Conservation (phyloP, 169 alveolate species). For the Perkinsus marinus region DNA sequence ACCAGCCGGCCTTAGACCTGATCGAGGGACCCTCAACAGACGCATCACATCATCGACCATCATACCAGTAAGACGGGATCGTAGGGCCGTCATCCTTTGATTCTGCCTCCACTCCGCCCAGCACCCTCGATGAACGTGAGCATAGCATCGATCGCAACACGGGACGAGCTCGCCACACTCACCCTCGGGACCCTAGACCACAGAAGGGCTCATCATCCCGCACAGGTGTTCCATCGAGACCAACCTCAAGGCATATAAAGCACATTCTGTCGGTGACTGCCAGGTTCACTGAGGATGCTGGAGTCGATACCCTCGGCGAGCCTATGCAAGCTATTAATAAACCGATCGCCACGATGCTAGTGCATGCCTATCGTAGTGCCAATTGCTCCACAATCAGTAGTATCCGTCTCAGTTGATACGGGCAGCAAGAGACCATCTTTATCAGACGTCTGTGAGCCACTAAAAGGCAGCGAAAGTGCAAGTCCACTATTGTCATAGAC, state of each 20-base stretch:
- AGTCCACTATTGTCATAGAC: too few species aligned
- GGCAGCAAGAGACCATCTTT: background rate
- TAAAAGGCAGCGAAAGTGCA: too few species aligned
- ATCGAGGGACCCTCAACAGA: background rate
- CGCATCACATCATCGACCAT: background rate
- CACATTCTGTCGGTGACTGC: too few species aligned
- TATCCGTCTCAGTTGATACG: background rate
- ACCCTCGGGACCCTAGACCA: background rate
- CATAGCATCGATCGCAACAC: background rate
- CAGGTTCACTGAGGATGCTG: background rate
- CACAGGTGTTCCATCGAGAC: too few species aligned
- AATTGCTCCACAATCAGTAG: background rate
- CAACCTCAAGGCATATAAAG: too few species aligned
- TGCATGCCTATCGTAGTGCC: background rate
- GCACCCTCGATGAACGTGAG: background rate
- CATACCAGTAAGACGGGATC: background rate
- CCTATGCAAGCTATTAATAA: background rate
- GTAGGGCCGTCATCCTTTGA: background rate
- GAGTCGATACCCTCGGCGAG: background rate
- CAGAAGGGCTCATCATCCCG: too few species aligned
- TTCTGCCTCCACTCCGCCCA: background rate
- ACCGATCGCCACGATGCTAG: background rate
- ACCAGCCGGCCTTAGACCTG: background rate
- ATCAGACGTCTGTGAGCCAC: too few species aligned
- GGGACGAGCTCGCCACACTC: background rate